Conservation (phyloP, 306 rosid genomes). For the Cucumis melo region DNA sequence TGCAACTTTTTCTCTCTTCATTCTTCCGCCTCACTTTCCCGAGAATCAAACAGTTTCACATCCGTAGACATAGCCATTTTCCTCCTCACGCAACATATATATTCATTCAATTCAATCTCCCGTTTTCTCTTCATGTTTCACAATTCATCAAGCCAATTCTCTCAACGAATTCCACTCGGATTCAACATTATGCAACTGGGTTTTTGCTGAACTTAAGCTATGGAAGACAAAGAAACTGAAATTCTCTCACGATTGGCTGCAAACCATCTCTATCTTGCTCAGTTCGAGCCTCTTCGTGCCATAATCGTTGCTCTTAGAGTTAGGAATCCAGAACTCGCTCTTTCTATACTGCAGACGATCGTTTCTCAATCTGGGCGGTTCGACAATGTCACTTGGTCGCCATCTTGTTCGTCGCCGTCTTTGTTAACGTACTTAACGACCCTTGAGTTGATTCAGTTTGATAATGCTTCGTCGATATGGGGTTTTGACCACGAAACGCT, state of each 20-base stretch:
- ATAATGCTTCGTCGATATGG: conserved; percentile 57
- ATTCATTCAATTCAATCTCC: neutral
- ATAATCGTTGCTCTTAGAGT: conserved; percentile 56
- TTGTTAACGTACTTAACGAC: conserved; percentile 62
- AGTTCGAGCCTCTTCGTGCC: conserved; percentile 83
- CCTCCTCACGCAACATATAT: neutral
- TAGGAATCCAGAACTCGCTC: conserved; percentile 60
- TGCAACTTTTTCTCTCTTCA: neutral
- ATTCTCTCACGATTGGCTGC: conserved; percentile 77
- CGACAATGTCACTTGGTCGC: conserved; percentile 52
- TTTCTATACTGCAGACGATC: conserved; percentile 59
- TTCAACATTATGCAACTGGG: neutral
- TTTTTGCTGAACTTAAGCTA: neutral
- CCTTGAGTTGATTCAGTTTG: conserved; percentile 57
- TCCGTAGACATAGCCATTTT: neutral
- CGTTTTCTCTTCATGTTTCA: neutral
- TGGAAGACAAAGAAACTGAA: conserved; percentile 63
- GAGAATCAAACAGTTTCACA: conserved; percentile 4
- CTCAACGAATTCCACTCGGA: neutral
- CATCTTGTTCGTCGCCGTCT: conserved; percentile 70
- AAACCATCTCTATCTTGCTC: conserved; percentile 70
- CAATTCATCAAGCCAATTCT: neutral
- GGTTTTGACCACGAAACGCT: conserved; percentile 54
- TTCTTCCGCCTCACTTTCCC: conserved; percentile 9
- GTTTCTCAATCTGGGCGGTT: conserved; percentile 71